Evolutionary conservation across 192 early-diverging fungal species (phyloP), one percentile per base, ranked within the genome.

Genomic region (Paraglomus brasilianum): DNA sequence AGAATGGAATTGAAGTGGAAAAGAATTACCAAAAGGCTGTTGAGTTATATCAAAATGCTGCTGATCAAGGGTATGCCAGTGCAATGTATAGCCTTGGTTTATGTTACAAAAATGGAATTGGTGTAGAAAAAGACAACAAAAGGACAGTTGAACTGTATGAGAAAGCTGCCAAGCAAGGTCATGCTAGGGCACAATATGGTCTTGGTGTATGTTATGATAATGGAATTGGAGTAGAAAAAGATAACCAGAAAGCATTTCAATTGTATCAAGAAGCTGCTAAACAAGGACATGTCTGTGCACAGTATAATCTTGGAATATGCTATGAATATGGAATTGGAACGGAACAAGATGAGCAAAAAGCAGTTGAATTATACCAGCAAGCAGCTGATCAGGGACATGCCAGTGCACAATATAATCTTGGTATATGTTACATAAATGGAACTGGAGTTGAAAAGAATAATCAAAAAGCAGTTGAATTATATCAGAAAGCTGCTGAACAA

Each of bases 191-290:
- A 11, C 82, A 85, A 70, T 86, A 73, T 77, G 85, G 85, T 69
- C 76, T 94, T 14, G 92, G 91, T 15, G 91, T 86, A 69, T 94
- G 91, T 66, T 94, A 89, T 66, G 89, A 88, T 39, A 88, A 92
- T 75, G 91, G 79, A 8, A 83, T 89, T 62, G 91, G 87, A 21
- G 79, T 81, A 9, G 83, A 82, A 17, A 85, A 89, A 74, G 86
- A 90, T 70, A 81, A 84, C 21, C 72, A 61, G 14, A 74, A 78
- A 47, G 91, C 91, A 22, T 83, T 94, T 63, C 63, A 77, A 66
- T 85, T 82, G 84, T 86, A 86, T 42, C 75, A 64, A 10, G 79
- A 76, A 41, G 84, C 85, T 2, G 82, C 80, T 8, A 80, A 80
- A 21, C 81, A 86, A 52, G 80, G 80, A 8, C 79, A 85, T 58